Evolutionary conservation across 2,329 filamentous ascomycete genomes (phyloP).

Genomic region (Chaetomium globosum): DNA sequence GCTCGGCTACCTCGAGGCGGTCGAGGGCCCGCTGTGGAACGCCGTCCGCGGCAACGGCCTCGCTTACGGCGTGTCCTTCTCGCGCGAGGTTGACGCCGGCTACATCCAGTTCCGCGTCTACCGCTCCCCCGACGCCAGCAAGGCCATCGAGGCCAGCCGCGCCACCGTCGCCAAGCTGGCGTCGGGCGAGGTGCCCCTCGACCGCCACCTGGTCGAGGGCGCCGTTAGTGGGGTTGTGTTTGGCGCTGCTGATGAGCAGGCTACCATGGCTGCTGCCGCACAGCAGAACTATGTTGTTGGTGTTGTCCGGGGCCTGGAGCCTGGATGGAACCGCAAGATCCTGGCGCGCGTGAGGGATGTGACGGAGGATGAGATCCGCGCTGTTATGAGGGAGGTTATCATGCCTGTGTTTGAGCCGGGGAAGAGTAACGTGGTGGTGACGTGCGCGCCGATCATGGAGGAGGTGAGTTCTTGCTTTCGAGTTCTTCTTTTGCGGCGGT

Average conservation of each 20-base stretch:
- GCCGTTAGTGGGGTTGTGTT: slow-evolving; percentile 89
- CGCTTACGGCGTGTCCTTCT: slow-evolving; percentile 84
- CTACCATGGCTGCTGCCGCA: slow-evolving; percentile 80
- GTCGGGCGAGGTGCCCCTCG: slow-evolving; percentile 70
- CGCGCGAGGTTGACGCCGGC: slow-evolving; percentile 75
- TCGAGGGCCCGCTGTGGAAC: slow-evolving; percentile 93
- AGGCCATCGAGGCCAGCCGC: slow-evolving; percentile 78
- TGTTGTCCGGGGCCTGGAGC: slow-evolving; percentile 74
- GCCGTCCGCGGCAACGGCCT: slow-evolving; percentile 90
- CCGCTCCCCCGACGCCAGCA: slow-evolving; percentile 84
- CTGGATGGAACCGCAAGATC: slow-evolving; percentile 76
- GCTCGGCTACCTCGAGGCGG: slow-evolving; percentile 85
- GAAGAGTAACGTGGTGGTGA: slow-evolving; percentile 82
- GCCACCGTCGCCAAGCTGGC: slow-evolving; percentile 75
- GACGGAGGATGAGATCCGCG: slow-evolving; percentile 73
- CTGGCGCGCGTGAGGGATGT: slow-evolving; percentile 77
- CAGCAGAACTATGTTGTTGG: slow-evolving; percentile 80
- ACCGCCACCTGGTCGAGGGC: slow-evolving; percentile 81
- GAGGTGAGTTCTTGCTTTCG: slow-evolving; percentile 62
- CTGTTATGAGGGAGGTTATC: slow-evolving; percentile 72
- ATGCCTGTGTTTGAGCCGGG: slow-evolving; percentile 78
- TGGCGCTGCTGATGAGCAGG: slow-evolving; percentile 82
- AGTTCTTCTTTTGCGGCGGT: too few relatives aligned
- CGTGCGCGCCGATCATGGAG: slow-evolving; percentile 81
- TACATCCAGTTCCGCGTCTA: slow-evolving; percentile 84